phyloP scores from a whole-genome alignment of 208 protist species.

The Angomonas desouzai region DNA sequence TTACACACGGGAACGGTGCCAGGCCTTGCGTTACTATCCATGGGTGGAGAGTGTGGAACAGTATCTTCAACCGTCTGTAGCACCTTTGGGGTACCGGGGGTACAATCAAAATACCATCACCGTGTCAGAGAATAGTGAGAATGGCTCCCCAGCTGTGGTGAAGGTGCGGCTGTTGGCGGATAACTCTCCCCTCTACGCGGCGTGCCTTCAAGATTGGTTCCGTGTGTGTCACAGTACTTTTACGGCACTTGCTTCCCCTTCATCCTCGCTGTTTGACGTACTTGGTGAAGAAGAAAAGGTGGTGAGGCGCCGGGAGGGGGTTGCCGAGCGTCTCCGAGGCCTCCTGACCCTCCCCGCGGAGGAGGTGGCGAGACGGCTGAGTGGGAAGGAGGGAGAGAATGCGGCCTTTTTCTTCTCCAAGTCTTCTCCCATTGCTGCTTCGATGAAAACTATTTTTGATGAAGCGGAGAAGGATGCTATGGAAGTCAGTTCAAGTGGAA shows the following conservation, averaged over 20 bases:
- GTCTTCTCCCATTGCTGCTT: no score
- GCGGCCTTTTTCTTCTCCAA: no score
- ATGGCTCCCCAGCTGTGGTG: background rate
- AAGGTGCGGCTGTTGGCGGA: background rate
- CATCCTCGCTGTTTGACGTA: background rate
- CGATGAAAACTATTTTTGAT: no score
- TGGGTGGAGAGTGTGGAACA: background rate
- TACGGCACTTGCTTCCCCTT: background rate
- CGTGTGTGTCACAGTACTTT: background rate
- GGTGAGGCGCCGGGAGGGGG: no score
- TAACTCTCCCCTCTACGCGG: background rate
- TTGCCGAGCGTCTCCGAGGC: no score
- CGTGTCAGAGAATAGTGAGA: background rate
- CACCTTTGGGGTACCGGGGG: no score
- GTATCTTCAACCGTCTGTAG: no score
- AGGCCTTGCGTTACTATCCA: background rate
- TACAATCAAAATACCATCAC: background rate
- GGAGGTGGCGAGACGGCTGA: no score
- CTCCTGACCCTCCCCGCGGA: no score
- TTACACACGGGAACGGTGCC: background rate
- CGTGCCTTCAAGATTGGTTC: background rate
- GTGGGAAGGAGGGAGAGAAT: no score
- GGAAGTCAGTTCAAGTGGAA: no score
- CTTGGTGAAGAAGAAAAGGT: background rate
- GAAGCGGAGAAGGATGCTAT: no score